Evolutionary conservation across 192 early-diverging fungal species (phyloP).

Genomic region (Endogone sp.): DNA sequence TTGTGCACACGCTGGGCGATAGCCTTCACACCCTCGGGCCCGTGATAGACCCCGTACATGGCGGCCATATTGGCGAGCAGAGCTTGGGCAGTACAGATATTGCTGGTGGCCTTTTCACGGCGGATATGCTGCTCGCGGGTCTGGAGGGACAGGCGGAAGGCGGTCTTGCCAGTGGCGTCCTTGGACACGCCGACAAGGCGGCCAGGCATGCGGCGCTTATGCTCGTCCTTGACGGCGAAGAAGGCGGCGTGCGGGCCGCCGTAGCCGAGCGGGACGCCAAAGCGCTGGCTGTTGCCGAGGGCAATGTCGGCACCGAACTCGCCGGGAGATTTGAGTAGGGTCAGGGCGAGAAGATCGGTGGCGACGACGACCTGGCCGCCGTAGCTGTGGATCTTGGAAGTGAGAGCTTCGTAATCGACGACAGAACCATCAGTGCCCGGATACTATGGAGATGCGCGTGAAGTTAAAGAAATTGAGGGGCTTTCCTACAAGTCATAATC

Average conservation of each 20-base stretch:
- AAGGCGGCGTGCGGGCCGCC: slow-evolving; percentile 99
- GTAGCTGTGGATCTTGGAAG: slow-evolving; percentile 70
- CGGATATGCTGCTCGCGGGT: slow-evolving; percentile 99
- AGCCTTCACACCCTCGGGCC: slow-evolving; percentile 83
- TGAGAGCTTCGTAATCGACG: slow-evolving; percentile 76
- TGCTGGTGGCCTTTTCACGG: slow-evolving; percentile 97
- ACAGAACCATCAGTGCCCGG: slow-evolving; percentile 88
- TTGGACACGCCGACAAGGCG: slow-evolving; percentile 95
- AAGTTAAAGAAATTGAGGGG: not conserved
- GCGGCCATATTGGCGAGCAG: slow-evolving; percentile 99
- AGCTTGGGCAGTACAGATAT: slow-evolving; percentile 99
- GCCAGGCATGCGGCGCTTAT: slow-evolving; percentile 95
- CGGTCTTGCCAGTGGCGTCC: slow-evolving; percentile 80
- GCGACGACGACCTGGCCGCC: slow-evolving; percentile 89
- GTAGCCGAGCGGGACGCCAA: slow-evolving; percentile 98
- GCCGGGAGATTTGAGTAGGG: slow-evolving; percentile 88
- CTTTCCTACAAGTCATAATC: slow-evolving; percentile 3
- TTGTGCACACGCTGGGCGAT: slow-evolving; percentile 95
- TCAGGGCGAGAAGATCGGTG: slow-evolving; percentile 90
- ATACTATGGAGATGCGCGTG: slow-evolving; percentile 79
- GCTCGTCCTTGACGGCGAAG: slow-evolving; percentile 88
- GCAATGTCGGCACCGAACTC: slow-evolving; percentile 98
- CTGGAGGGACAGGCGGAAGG: slow-evolving; percentile 94
- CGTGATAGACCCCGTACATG: slow-evolving; percentile 99
- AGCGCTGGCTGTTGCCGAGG: slow-evolving; percentile 95